These are phyloP conservation scores for Quercus robur DNA, from an alignment of 306 rosid species.

Conservation along the genomic window DNA sequence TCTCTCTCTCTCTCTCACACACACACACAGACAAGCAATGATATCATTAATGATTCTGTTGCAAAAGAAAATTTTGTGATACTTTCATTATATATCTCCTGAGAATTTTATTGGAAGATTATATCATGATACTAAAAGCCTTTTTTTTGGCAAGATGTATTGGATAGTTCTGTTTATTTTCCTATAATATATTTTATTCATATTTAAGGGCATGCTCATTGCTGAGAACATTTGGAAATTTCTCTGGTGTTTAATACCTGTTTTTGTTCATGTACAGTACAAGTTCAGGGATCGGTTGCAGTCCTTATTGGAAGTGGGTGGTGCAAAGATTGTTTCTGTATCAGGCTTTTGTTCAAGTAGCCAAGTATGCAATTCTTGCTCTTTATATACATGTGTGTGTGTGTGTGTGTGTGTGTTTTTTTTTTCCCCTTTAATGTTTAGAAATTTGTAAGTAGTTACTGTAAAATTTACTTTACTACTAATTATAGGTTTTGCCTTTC, in stretches of 20 bases:
- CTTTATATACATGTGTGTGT: constrained; percentile 2
- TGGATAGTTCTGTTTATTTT: background rate
- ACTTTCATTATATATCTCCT: background rate
- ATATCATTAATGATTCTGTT: background rate
- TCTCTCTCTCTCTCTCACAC: background rate
- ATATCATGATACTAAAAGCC: background rate
- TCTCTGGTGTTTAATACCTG: constrained; percentile 9
- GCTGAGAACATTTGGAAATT: background rate
- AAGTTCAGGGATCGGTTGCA: constrained; percentile 54
- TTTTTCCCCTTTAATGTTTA: background rate
- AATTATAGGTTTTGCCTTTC: background rate
- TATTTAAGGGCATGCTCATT: constrained; percentile 7
- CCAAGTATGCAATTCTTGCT: constrained; percentile 50
- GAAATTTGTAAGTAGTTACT: background rate
- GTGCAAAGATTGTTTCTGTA: constrained; percentile 55
- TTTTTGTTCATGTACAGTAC: constrained; percentile 44
- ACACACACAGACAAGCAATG: background rate
- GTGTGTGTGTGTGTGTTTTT: background rate
- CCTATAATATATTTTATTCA: constrained; percentile 11
- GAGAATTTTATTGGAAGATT: background rate
- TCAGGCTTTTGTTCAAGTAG: constrained; percentile 55
- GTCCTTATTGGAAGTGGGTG: constrained; percentile 63
- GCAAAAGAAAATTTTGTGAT: background rate
- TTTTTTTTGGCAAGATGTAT: background rate
- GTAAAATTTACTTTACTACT: background rate